Conservation (phyloP, 75 land plant species). For the Sequoia sempervirens region DNA sequence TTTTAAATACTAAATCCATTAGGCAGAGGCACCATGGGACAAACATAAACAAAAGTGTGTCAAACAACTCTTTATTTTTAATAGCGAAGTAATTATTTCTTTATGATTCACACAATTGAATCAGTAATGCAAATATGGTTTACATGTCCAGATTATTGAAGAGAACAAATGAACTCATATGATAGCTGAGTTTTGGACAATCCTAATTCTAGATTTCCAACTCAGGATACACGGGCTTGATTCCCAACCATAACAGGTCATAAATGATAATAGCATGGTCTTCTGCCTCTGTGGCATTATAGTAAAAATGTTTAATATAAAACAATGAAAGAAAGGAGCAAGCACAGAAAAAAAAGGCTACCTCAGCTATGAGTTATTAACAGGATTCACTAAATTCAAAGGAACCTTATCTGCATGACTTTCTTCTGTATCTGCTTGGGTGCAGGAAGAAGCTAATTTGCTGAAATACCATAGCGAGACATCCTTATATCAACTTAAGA, state of each 20-base stretch:
- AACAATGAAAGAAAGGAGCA: not conserved
- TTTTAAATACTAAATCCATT: no score
- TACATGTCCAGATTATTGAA: constrained; percentile 8
- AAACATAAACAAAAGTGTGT: not conserved
- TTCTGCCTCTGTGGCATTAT: constrained; percentile 5
- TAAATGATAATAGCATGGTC: not conserved
- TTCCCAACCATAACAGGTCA: constrained; percentile 5
- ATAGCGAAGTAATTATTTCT: not conserved
- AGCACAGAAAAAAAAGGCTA: not conserved
- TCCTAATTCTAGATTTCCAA: not conserved
- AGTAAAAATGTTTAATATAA: not conserved
- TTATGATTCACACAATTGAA: constrained; percentile 5
- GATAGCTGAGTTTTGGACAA: not conserved
- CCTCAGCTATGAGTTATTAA: constrained; percentile 1
- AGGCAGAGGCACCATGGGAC: not conserved
- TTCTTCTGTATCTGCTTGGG: not conserved
- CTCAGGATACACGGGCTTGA: not conserved
- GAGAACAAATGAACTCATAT: constrained; percentile 2
- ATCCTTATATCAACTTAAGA: constrained; percentile 1
- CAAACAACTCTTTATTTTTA: not conserved
- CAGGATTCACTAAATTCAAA: constrained; percentile 1
- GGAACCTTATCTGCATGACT: not conserved
- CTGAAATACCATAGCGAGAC: not conserved
- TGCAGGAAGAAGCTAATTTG: not conserved
- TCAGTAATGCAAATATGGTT: not conserved